Evolutionary conservation across 1,139 yeast genomes (phyloP).

Genomic region (Yamadazyma sp.): DNA sequence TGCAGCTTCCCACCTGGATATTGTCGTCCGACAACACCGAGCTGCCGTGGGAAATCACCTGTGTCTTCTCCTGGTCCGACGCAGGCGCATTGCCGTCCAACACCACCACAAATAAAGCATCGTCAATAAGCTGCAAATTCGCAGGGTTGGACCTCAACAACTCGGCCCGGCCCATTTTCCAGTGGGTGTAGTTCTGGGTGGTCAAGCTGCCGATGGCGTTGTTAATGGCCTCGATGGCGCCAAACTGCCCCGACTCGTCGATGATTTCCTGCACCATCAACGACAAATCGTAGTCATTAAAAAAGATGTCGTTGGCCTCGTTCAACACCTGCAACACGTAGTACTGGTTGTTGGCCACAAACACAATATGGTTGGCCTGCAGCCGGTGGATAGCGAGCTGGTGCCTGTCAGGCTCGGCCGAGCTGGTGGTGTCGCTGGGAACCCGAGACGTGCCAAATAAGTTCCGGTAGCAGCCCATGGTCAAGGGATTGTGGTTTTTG

Average conservation of each 20-base stretch:
- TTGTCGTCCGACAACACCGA: conserved; percentile 49
- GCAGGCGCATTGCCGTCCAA: conserved; percentile 58
- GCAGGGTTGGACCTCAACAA: conserved; percentile 45
- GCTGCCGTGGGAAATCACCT: conserved; percentile 62
- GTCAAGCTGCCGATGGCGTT: conserved; percentile 70
- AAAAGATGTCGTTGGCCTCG: conserved; percentile 38
- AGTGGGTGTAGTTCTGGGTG: conserved; percentile 60
- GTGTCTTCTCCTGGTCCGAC: conserved; percentile 48
- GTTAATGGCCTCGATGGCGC: conserved; percentile 42
- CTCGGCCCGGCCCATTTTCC: conserved; percentile 60
- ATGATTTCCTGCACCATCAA: conserved; percentile 50
- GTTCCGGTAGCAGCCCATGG: conserved; percentile 67
- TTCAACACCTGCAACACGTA: conserved; percentile 60
- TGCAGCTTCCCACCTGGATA: conserved; percentile 71
- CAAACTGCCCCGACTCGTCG: conserved; percentile 39
- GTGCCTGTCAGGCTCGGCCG: too few relatives aligned
- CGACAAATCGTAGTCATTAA: conserved; percentile 57
- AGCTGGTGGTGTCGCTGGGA: too few relatives aligned
- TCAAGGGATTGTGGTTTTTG: conserved; percentile 47
- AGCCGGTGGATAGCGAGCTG: conserved; percentile 32
- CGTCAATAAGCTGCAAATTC: conserved; percentile 52
- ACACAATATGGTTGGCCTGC: conserved; percentile 46
- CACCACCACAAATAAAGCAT: conserved; percentile 66
- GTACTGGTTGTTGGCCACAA: conserved; percentile 60
- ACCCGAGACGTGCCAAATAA: conserved; percentile 68